Conservation (phyloP, 257 asterid genomes). For the Solanum peruvianum region DNA sequence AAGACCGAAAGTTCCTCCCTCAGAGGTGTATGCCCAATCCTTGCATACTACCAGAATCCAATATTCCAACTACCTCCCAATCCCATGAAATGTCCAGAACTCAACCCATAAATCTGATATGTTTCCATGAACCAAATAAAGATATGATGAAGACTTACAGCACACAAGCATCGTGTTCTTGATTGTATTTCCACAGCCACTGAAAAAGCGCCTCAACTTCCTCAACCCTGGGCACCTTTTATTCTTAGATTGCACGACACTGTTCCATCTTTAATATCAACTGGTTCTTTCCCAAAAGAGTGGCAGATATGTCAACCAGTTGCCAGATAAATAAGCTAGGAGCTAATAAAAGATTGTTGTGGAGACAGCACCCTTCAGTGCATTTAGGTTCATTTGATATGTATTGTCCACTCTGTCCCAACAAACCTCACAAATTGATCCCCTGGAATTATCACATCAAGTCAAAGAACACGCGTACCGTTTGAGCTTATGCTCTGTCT, state of each 20-base stretch:
- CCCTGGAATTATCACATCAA: not conserved
- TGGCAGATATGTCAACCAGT: not conserved
- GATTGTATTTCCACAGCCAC: not conserved
- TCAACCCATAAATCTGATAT: not conserved
- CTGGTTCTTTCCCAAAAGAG: not conserved
- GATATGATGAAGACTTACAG: not conserved
- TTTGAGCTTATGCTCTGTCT: not conserved
- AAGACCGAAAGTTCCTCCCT: not conserved
- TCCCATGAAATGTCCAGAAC: not conserved
- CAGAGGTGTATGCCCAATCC: not conserved
- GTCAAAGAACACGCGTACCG: not conserved
- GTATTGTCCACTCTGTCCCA: not conserved
- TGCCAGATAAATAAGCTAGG: not conserved
- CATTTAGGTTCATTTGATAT: not conserved
- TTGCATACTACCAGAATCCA: not conserved
- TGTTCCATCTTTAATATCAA: not conserved
- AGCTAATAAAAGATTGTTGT: not conserved
- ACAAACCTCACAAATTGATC: not conserved
- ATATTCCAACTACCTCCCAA: not conserved
- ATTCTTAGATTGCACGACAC: not conserved
- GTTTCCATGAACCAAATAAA: not conserved
- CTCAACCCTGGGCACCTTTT: not conserved
- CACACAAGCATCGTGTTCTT: not conserved
- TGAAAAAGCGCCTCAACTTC: not conserved
- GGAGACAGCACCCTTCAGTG: not conserved